These are phyloP conservation scores for Xylaria multiplex DNA, from an alignment of 2,329 filamentous ascomycete genomes.

Conservation along the genomic window DNA sequence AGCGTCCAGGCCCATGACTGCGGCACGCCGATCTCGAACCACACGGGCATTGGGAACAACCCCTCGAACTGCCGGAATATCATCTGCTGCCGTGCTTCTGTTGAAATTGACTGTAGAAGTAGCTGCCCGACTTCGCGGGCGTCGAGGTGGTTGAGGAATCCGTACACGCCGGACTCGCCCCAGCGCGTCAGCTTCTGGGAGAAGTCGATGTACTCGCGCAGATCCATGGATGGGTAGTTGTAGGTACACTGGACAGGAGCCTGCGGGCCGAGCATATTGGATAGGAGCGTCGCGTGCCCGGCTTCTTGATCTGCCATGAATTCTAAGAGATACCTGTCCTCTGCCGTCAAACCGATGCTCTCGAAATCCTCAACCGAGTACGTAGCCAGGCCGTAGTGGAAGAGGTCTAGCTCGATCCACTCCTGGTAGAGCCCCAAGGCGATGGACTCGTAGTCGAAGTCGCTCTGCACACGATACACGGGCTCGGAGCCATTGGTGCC, in stretches of 20 bases:
- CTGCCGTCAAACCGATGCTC: constrained; percentile 71
- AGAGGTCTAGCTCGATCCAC: constrained; percentile 85
- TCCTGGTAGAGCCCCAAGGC: constrained; percentile 81
- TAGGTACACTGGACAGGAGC: constrained; percentile 82
- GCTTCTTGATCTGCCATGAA: constrained; percentile 83
- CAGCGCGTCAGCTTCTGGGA: constrained; percentile 85
- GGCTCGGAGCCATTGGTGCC: constrained; percentile 82
- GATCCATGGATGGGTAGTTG: constrained; percentile 80
- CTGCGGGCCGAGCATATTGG: constrained; percentile 77
- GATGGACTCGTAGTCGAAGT: constrained; percentile 85
- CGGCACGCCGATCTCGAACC: constrained; percentile 82
- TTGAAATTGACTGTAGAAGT: constrained; percentile 79
- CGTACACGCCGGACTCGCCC: constrained; percentile 55
- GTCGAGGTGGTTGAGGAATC: constrained; percentile 39
- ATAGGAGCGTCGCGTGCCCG: constrained; percentile 80
- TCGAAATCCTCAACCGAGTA: constrained; percentile 77
- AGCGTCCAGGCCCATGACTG: constrained; percentile 88
- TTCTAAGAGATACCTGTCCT: constrained; percentile 76
- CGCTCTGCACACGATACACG: constrained; percentile 79
- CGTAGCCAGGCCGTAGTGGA: constrained; percentile 76
- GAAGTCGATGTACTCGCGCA: constrained; percentile 84
- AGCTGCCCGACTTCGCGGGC: constrained; percentile 70
- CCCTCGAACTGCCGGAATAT: constrained; percentile 86
- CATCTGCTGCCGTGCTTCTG: constrained; percentile 84
- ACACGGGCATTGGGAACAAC: constrained; percentile 82